These are phyloP conservation scores for Linum usitatissimum DNA, from an alignment of 345 rosid genomes.

Conservation along the genomic window DNA sequence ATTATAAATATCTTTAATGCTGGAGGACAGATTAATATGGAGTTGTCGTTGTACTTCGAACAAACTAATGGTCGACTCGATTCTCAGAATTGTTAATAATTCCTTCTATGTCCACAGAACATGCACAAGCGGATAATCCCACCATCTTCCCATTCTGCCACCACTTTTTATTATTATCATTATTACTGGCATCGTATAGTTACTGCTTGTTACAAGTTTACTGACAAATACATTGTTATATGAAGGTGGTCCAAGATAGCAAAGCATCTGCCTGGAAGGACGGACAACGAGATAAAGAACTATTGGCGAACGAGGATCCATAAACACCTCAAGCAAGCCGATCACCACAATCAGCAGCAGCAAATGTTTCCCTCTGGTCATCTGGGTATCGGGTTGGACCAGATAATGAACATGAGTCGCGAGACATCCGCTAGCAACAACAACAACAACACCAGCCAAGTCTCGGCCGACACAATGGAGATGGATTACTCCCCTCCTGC, in stretches of 20 bases:
- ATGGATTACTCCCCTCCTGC: constrained; percentile 34
- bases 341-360: constrained; percentile 8
- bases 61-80: too few species aligned
- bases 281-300: constrained; percentile 93
- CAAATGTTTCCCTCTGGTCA: neutral
- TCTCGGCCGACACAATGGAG: constrained; percentile 33
- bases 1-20: neutral
- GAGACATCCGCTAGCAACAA: too few species aligned
- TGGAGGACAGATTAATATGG: neutral
- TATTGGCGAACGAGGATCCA: constrained; percentile 96
- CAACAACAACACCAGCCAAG: neutral
- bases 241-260: constrained; percentile 90
- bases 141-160: neutral
- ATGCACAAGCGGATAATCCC: neutral
- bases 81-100: neutral
- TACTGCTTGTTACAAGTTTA: neutral
- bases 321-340: constrained; percentile 66
- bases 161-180: too few species aligned
- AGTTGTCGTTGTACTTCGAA: neutral
- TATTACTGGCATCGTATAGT: neutral
- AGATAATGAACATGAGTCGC: neutral
- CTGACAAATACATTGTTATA: neutral
- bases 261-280: constrained; percentile 93
- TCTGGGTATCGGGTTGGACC: constrained; percentile 20
- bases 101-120: neutral